Evolutionary conservation across 768 basidiomycete species (phyloP).

Genomic region (Rhizopogon rudus): DNA sequence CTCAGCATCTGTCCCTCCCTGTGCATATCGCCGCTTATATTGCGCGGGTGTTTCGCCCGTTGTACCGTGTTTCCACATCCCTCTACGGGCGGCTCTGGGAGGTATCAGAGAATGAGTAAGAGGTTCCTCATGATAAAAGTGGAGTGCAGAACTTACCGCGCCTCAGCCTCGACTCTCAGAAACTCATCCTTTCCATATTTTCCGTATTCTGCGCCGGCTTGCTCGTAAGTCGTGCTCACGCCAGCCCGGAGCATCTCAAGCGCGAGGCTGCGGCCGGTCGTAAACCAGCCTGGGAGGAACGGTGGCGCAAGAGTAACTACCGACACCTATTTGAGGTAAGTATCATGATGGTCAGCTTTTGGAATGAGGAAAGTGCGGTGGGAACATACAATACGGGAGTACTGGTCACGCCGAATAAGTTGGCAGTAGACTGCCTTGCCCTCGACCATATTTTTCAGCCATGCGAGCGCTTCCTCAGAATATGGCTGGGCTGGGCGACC

Average conservation of each 20-base stretch:
- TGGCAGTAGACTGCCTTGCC: conserved; percentile 68
- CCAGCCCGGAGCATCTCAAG: conserved; percentile 79
- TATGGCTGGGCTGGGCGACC: conserved; percentile 77
- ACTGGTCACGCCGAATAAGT: conserved; percentile 75
- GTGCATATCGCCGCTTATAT: conserved; percentile 68
- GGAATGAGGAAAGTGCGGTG: not conserved
- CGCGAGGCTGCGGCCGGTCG: conserved; percentile 38
- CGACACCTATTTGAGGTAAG: conserved; percentile 48
- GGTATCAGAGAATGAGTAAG: not conserved
- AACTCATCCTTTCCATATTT: conserved; percentile 59
- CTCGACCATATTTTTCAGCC: conserved; percentile 55
- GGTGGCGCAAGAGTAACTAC: conserved; percentile 51
- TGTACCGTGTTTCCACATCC: conserved; percentile 67
- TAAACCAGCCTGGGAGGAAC: conserved; percentile 46
- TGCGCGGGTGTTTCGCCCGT: conserved; percentile 66
- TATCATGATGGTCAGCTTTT: not conserved
- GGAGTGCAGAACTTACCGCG: conserved; percentile 48
- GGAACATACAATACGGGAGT: conserved; percentile 66
- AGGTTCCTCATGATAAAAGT: not conserved
- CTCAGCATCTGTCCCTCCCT: not conserved
- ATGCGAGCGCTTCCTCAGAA: conserved; percentile 65
- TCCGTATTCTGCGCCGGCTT: conserved; percentile 79
- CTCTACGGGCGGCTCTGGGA: conserved; percentile 51
- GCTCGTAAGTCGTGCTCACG: conserved; percentile 71
- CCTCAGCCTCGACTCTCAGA: conserved; percentile 54